These are phyloP conservation scores for Curvularia lunata DNA, from an alignment of 2,329 filamentous ascomycete species.

Conservation along the genomic window DNA sequence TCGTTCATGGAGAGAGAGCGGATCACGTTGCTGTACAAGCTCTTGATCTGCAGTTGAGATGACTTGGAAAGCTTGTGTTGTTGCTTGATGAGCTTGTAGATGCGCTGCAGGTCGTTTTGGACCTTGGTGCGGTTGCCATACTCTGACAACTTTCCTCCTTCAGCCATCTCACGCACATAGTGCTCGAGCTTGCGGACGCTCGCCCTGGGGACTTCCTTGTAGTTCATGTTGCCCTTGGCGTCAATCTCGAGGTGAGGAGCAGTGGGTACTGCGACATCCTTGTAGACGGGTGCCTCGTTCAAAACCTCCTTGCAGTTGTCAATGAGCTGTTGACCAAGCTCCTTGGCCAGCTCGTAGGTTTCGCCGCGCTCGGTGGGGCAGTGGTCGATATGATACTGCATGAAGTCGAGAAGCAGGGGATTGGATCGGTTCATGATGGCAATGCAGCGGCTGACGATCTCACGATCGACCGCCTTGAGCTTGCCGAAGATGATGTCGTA, in stretches of 20 bases:
- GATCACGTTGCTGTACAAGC: slow-evolving; percentile 89
- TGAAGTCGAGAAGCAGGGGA: slow-evolving; percentile 92
- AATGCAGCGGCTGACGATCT: slow-evolving; percentile 98
- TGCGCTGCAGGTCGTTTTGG: slow-evolving; percentile 89
- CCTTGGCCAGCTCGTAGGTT: slow-evolving; percentile 97
- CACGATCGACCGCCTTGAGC: slow-evolving; percentile 89
- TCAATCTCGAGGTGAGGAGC: slow-evolving; percentile 93
- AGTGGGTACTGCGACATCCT: slow-evolving; percentile 91
- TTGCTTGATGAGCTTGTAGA: slow-evolving; percentile 98
- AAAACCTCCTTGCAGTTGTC: slow-evolving; percentile 97
- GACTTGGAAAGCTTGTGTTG: slow-evolving; percentile 98
- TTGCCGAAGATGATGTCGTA: slow-evolving; percentile 98
- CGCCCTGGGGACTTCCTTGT: slow-evolving; percentile 82
- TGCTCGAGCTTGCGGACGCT: slow-evolving; percentile 97
- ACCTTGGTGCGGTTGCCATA: slow-evolving; percentile 99
- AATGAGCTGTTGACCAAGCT: slow-evolving; percentile 89
- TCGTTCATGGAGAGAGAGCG: slow-evolving; percentile 97
- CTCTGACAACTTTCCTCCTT: slow-evolving; percentile 97
- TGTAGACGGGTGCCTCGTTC: slow-evolving; percentile 83
- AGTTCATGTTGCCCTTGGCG: slow-evolving; percentile 88
- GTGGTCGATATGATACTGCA: slow-evolving; percentile 99
- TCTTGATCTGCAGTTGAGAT: slow-evolving; percentile 95
- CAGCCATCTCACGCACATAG: slow-evolving; percentile 98
- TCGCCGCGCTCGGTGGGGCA: slow-evolving; percentile 96
- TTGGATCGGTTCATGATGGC: slow-evolving; percentile 99